phyloP scores from a whole-genome alignment of 306 rosid genomes.

The Senna tora region DNA sequence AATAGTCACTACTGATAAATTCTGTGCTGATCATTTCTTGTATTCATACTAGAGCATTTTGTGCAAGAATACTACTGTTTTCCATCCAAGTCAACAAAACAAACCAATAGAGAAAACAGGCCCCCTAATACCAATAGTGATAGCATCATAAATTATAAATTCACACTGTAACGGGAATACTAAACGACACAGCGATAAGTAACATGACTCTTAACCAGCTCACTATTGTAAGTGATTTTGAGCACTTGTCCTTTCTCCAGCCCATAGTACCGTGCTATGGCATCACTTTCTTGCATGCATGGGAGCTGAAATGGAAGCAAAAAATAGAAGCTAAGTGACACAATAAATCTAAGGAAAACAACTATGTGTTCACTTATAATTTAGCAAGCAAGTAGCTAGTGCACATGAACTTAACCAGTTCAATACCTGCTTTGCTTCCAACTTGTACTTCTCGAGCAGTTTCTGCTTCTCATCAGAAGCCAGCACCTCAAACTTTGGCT shows the following conservation, averaged over 20 bases:
- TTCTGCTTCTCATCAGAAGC: constrained; percentile 43
- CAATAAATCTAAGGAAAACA: too few relatives aligned
- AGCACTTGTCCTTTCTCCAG: constrained; percentile 58
- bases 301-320: constrained; percentile 44
- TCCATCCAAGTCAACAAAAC: background rate
- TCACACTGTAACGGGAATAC: too few relatives aligned
- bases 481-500: constrained; percentile 54
- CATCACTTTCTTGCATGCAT: constrained; percentile 49
- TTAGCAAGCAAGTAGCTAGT: background rate
- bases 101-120: background rate
- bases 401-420: too few relatives aligned
- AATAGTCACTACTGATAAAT: too few relatives aligned
- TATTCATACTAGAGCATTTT: too few relatives aligned
- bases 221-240: constrained; percentile 40
- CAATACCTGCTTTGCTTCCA: constrained; percentile 55
- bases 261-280: constrained; percentile 46
- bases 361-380: background rate
- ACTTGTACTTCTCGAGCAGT: constrained; percentile 41
- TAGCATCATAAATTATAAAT: too few relatives aligned
- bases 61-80: background rate
- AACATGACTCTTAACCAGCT: constrained; percentile 28
- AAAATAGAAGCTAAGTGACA: constrained; percentile 16
- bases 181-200: constrained; percentile 47
- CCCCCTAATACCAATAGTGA: background rate
- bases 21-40: too few relatives aligned